phyloP scores from a whole-genome alignment of 2,329 filamentous ascomycete genomes.

The Cercospora berteroae region DNA sequence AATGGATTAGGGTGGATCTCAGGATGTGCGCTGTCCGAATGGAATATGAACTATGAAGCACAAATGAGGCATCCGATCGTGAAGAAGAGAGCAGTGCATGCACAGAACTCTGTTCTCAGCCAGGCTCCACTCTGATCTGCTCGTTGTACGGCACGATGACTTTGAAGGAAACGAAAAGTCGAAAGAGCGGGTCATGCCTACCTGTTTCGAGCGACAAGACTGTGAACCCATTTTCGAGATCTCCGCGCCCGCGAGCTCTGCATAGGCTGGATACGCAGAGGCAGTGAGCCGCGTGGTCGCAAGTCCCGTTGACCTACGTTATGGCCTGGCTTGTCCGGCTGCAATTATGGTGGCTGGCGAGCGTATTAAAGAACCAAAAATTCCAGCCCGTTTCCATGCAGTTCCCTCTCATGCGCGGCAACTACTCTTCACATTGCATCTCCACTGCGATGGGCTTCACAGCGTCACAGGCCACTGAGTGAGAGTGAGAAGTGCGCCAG shows the following conservation, averaged over 20 bases:
- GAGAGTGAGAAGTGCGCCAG: neutral
- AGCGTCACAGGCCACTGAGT: neutral
- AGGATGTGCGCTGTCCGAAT: neutral
- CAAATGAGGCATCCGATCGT: neutral
- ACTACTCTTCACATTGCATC: neutral
- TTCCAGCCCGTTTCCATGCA: neutral
- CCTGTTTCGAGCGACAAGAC: neutral
- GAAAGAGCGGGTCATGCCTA: neutral
- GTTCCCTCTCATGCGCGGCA: neutral
- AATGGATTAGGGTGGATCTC: neutral
- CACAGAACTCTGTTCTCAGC: neutral
- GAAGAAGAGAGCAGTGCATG: neutral
- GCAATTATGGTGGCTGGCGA: neutral
- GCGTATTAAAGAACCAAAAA: neutral
- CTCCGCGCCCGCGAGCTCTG: neutral
- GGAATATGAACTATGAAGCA: too few species aligned
- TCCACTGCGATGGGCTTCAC: neutral
- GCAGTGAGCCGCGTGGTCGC: neutral
- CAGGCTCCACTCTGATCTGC: neutral
- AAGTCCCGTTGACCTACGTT: neutral
- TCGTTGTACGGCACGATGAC: neutral
- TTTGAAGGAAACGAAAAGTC: neutral
- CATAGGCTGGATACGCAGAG: neutral
- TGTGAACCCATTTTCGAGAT: neutral
- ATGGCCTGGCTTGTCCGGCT: neutral